Percentiles rank a stretch among this genome's conserved stretches.
These are phyloP conservation scores for Sarcocystis neurona DNA, from an alignment of 169 alveolate species.

Conservation along the genomic window DNA sequence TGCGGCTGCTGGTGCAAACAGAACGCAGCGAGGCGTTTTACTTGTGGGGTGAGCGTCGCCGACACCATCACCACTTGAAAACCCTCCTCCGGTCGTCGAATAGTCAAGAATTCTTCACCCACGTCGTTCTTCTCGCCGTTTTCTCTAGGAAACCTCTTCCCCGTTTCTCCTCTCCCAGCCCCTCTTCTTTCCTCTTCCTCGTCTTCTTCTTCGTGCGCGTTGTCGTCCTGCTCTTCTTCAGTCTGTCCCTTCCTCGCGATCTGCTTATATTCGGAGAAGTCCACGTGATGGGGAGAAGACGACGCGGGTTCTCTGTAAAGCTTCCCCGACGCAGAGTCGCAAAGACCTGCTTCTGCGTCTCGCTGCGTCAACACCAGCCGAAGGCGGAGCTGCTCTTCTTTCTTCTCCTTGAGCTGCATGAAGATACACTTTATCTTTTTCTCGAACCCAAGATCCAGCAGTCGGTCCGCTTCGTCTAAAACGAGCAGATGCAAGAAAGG, in stretches of 20 bases:
- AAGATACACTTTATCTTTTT: slow-evolving; percentile 81
- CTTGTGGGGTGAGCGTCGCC: slow-evolving; percentile 59
- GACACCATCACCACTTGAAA: slow-evolving; percentile 53
- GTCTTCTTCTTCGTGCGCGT: not conserved
- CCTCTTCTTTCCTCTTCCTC: no score
- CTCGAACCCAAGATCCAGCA: slow-evolving; percentile 96
- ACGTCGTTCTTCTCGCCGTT: not conserved
- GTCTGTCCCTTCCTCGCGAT: not conserved
- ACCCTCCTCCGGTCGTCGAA: not conserved
- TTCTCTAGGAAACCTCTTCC: no score
- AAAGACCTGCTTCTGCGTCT: slow-evolving; percentile 13
- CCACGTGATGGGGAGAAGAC: no score
- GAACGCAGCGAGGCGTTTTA: slow-evolving; percentile 55
- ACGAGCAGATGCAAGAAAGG: slow-evolving; percentile 80
- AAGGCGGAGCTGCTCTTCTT: slow-evolving; percentile 1
- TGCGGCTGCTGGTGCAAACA: slow-evolving; percentile 32
- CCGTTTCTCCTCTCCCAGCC: no score
- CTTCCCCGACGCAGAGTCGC: no score
- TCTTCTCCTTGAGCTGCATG: slow-evolving; percentile 11
- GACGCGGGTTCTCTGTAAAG: no score
- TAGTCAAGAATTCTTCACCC: not conserved
- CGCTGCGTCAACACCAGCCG: not conserved
- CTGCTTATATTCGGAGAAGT: no score
- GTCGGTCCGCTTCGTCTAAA: slow-evolving; percentile 98
- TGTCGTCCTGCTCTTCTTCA: not conserved